Evolutionary conservation across 139 green algal species (phyloP).

Genomic region (Ettlia oleoabundans): DNA sequence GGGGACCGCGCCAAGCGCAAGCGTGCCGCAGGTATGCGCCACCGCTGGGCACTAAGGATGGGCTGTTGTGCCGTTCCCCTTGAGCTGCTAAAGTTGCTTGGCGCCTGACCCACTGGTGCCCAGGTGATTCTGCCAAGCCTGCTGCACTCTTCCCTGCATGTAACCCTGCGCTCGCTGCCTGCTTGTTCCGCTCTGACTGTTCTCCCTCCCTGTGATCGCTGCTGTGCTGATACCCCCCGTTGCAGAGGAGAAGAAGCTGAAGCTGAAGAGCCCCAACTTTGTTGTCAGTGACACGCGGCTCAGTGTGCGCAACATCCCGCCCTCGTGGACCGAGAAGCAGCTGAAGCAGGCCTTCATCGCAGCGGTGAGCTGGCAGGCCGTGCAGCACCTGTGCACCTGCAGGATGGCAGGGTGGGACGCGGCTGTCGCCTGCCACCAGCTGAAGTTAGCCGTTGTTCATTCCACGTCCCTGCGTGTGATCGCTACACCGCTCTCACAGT

Average conservation of each 20-base stretch:
- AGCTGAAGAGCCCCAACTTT: slow-evolving; percentile 96
- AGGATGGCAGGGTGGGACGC: background rate
- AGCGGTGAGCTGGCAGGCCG: slow-evolving; percentile 56
- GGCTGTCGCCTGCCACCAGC: too few species aligned
- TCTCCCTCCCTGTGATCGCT: background rate
- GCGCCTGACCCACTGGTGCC: too few species aligned
- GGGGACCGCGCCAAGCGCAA: slow-evolving; percentile 67
- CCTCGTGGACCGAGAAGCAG: slow-evolving; percentile 63
- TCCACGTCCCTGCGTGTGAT: background rate
- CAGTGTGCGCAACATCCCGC: slow-evolving; percentile 86
- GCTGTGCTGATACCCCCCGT: slow-evolving; percentile 34
- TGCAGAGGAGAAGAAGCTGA: slow-evolving; percentile 76
- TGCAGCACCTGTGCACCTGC: background rate
- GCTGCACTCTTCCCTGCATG: too few species aligned
- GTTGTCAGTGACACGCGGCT: slow-evolving; percentile 84
- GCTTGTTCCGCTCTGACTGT: background rate
- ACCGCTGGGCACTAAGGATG: too few species aligned
- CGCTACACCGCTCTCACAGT: background rate
- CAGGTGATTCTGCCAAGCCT: too few species aligned
- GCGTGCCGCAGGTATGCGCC: slow-evolving; percentile 17
- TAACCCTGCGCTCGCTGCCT: too few species aligned
- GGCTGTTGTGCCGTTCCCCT: background rate
- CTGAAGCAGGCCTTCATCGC: slow-evolving; percentile 65
- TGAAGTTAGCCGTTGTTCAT: too few species aligned
- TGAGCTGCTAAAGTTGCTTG: too few species aligned